Base-by-base conservation (phyloP, 2,329 filamentous ascomycete species). In the Cladophialophora carrionii region DNA sequence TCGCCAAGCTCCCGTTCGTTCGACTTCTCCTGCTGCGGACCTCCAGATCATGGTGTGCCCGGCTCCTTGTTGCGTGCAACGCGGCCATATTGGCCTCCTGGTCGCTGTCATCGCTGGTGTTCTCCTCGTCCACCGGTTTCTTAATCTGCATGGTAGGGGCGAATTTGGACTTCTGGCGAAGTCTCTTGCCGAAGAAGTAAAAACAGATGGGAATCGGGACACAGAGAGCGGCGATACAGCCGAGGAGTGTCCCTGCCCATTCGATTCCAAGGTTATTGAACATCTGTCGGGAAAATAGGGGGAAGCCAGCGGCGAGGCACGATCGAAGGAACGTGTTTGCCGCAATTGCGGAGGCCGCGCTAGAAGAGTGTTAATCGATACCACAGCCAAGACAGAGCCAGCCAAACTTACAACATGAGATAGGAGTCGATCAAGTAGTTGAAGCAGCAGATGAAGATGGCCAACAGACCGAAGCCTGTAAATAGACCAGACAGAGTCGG, bases 361-460 rank as follows among this genome's bases (percentile, higher is more conserved):
- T 79, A 6, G 65, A 29, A 57, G 2, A 55, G 14, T 17, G 62
- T 65, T 49, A 68, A 60, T 57, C 10, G 31, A 43, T 26, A 29
- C 32, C 31, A 31, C n/a, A 32, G 2, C 34, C 8, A 20, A 62
- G 31, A 41, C 9, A 43, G 41, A 31, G 14, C 6, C 1, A 55
- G 4, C 12, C 20, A 17, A 7, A 76, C 75, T 73, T 72, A 79
- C 78, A 82, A 78, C 76, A 85, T 84, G 52, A 86, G 77, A 68
- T 86, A 87, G 0, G 83, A 81, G 68, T 87, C 84, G 57, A 87
- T 83, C 17, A 87, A 76, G 70, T 87, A 87, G 71, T 87, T 87
- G 65, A 87, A 79, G 14, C 81, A 74, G 58, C 82, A 81, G 10
- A 87, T 77, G 75, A 87, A 87, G 65, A 87, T 85, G 32, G 79